These are phyloP conservation scores for Acorus gramineus DNA, from an alignment of 106 monocot species.

Conservation along the genomic window DNA sequence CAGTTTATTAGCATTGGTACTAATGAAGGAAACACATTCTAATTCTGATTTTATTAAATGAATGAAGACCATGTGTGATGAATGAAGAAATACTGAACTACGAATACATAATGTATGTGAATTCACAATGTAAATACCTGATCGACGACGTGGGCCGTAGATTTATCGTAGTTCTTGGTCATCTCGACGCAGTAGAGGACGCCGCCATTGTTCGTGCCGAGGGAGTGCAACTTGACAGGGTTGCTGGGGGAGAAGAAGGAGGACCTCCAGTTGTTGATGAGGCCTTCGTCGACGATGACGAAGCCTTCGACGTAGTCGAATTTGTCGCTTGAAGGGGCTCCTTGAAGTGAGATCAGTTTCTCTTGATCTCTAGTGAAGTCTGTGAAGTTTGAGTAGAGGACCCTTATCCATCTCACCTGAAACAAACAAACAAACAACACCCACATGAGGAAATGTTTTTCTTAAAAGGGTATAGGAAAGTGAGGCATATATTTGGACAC, in stretches of 20 bases:
- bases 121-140: conserved; percentile 23
- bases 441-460: too few relatives aligned
- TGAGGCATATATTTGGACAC: too few relatives aligned
- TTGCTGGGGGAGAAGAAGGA: conserved; percentile 74
- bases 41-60: too few relatives aligned
- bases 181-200: conserved; percentile 70
- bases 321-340: conserved; percentile 5
- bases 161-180: conserved; percentile 55
- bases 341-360: conserved; percentile 54
- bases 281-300: conserved; percentile 55
- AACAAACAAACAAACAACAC: not conserved
- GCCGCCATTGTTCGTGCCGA: conserved; percentile 9
- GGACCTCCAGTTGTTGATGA: conserved; percentile 78
- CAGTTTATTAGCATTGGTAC: not conserved
- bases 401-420: conserved; percentile 73
- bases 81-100: too few relatives aligned
- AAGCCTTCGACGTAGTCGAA: conserved; percentile 92
- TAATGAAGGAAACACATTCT: conserved; percentile 4
- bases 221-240: conserved; percentile 39
- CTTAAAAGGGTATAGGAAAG: too few relatives aligned
- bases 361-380: conserved; percentile 68
- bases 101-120: too few relatives aligned
- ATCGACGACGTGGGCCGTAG: conserved; percentile 26
- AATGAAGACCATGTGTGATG: too few relatives aligned
- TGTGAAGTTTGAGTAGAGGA: conserved; percentile 60